Conservation (phyloP, 768 basidiomycete species). For the Pisolithus marmoratus region DNA sequence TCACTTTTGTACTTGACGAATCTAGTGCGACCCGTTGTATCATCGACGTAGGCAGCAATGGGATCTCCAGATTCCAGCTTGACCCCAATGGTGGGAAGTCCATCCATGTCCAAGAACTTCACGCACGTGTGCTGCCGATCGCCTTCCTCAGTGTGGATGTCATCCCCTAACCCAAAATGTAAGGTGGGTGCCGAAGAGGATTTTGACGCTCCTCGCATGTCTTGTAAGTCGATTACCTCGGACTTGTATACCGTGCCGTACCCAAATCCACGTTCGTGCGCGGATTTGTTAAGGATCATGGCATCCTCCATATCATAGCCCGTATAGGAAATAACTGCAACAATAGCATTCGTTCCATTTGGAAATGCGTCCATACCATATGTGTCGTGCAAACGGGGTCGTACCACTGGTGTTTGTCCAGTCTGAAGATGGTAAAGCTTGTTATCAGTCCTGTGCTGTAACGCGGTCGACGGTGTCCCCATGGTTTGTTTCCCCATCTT, state of each 20-base stretch:
- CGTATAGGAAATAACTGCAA: constrained; percentile 99
- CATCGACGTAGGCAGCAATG: constrained; percentile 83
- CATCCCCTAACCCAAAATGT: constrained; percentile 87
- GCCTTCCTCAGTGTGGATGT: constrained; percentile 55
- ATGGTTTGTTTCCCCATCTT: constrained; percentile 99
- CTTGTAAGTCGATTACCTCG: constrained; percentile 84
- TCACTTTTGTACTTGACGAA: constrained; percentile 97
- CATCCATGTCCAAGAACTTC: constrained; percentile 71
- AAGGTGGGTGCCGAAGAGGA: constrained; percentile 53
- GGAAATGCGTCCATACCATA: constrained; percentile 99
- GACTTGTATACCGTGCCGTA: constrained; percentile 97
- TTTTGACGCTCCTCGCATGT: constrained; percentile 62
- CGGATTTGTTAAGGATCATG: constrained; percentile 99
- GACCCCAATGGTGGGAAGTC: constrained; percentile 74
- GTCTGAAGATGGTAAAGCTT: constrained; percentile 95
- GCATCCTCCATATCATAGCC: constrained; percentile 99
- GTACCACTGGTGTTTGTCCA: constrained; percentile 92
- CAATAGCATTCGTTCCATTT: constrained; percentile 95
- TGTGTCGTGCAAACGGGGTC: constrained; percentile 83
- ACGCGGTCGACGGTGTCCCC: constrained; percentile 93
- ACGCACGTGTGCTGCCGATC: constrained; percentile 37
- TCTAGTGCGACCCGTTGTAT: constrained; percentile 73
- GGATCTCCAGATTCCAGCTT: constrained; percentile 68
- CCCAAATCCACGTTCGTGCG: constrained; percentile 95
- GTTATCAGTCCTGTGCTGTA: constrained; percentile 93